Percentiles rank a stretch among this genome's conserved stretches.
Evolutionary conservation across 768 basidiomycete genomes (phyloP).

Genomic region (Daedaleopsis sinensis): DNA sequence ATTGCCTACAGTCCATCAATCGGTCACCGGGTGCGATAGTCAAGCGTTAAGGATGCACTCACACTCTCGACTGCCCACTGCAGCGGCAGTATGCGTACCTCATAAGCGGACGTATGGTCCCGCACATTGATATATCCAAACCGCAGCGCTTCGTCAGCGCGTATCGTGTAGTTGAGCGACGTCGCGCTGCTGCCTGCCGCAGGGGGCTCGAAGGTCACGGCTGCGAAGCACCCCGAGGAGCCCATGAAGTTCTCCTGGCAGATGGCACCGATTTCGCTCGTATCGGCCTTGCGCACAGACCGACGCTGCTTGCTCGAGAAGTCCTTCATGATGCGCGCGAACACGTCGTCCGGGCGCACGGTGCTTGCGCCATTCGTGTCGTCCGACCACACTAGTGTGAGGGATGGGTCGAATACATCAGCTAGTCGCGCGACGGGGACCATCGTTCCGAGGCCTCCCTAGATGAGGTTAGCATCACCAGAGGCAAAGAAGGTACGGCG

Average conservation of each 20-base stretch:
- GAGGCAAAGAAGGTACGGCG: constrained; percentile 16
- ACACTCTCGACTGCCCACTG: constrained; percentile 80
- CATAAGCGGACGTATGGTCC: constrained; percentile 67
- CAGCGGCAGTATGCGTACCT: constrained; percentile 65
- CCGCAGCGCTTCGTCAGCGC: constrained; percentile 62
- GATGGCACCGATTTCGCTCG: constrained; percentile 49
- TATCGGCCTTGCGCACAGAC: constrained; percentile 49
- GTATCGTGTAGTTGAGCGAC: constrained; percentile 66
- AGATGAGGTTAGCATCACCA: background rate
- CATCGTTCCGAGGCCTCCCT: constrained; percentile 55
- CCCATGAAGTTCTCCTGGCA: constrained; percentile 78
- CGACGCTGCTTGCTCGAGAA: constrained; percentile 51
- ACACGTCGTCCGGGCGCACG: constrained; percentile 58
- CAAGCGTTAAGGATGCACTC: constrained; percentile 18
- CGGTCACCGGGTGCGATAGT: background rate
- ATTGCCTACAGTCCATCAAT: constrained; percentile 51
- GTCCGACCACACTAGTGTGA: constrained; percentile 67
- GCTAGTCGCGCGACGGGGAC: constrained; percentile 50
- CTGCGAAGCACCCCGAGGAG: constrained; percentile 71
- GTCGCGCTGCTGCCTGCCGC: constrained; percentile 20
- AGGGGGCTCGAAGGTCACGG: constrained; percentile 58
- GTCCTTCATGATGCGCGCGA: constrained; percentile 54
- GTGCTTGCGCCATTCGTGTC: constrained; percentile 56
- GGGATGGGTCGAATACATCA: constrained; percentile 54
- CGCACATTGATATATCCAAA: constrained; percentile 58